Evolutionary conservation across 2,329 filamentous ascomycete species (phyloP), one percentile per base, ranked within the genome.

Genomic region (Pestalotiopsis sp.): DNA sequence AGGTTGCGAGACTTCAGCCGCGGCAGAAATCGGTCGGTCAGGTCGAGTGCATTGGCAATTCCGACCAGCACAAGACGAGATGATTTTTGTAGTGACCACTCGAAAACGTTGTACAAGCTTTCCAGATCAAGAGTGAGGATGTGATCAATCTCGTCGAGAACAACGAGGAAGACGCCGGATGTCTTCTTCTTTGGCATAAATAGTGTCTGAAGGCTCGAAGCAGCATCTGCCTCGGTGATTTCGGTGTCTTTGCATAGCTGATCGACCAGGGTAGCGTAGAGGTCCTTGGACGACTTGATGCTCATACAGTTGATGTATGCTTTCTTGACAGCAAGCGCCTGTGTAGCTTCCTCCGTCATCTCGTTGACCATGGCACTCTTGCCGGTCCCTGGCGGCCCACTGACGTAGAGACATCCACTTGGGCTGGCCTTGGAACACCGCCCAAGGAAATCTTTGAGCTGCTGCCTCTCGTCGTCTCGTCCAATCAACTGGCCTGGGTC

Each of bases 271-370:
- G 91, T 95, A 71, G 87, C 87, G 80, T 97, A 97, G 25, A 99
- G 86, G 77, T 98, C 95, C 72, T 90, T 91, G 2, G 94, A 93
- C 41, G 90, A 93, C 76, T 96, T 97, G 80, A 98, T 91, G 80
- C 95, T 97, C 91, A 98, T 98, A 81, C 96, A 99, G 79, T 99
- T 99, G 85, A 99, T 87, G 76, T 95, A 95, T 2, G 91, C 90
- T 66, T 91, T 90, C 75, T 89, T 90, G 66, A 96, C 83, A 4
- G 83, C 79, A 17, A 86, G 82, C 41, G 83, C 82, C 4, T 82
- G 77, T 12, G 83, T 82, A 63, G 91, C 81, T 58, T 89, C 84
- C 62, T 89, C 83, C 62, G 92, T 92, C 65, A 97, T 89, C 77
- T 97, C 91, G 71, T 91, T 91, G 70, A 98, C 90, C 85, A 98